Evolutionary conservation across 768 basidiomycete genomes (phyloP).

Genomic region (Lactarius sanguifluus): DNA sequence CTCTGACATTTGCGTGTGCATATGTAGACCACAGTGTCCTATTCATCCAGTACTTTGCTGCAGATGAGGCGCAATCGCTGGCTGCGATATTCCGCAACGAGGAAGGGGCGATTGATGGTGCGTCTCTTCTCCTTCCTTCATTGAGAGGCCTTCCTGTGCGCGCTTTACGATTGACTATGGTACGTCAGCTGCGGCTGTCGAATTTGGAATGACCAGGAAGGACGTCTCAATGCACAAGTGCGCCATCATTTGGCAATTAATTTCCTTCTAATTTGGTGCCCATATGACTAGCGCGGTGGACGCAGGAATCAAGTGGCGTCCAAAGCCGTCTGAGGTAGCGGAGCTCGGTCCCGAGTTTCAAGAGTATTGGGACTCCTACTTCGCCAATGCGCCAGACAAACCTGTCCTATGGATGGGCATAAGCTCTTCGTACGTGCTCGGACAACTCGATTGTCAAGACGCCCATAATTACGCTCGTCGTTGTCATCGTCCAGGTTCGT

Average conservation of each 20-base stretch:
- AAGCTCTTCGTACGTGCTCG: conserved; percentile 23
- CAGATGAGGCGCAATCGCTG: conserved; percentile 28
- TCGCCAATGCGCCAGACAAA: conserved; percentile 31
- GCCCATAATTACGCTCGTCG: background rate
- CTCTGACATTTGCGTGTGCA: conserved; percentile 1
- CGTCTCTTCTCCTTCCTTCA: conserved; percentile 25
- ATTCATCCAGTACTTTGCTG: conserved; percentile 18
- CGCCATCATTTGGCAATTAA: conserved; percentile 31
- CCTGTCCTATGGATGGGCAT: conserved; percentile 25
- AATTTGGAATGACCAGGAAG: conserved; percentile 41
- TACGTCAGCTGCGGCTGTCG: conserved; percentile 36
- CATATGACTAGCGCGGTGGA: conserved; percentile 30
- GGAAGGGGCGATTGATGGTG: conserved; percentile 26
- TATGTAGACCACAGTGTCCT: conserved; percentile 23
- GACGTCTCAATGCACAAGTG: conserved; percentile 57
- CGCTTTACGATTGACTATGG: background rate
- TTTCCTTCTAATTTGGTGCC: background rate
- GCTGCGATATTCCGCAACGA: conserved; percentile 26
- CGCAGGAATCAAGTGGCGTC: conserved; percentile 32
- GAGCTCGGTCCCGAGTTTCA: conserved; percentile 31
- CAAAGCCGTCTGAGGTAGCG: conserved; percentile 29
- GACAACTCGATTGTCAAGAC: background rate
- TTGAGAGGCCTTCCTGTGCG: background rate
- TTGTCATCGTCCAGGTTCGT: background rate
- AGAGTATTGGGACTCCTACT: conserved; percentile 31